Conservation (phyloP, 192 early-diverging fungal genomes). For the Piromyces finnis region DNA sequence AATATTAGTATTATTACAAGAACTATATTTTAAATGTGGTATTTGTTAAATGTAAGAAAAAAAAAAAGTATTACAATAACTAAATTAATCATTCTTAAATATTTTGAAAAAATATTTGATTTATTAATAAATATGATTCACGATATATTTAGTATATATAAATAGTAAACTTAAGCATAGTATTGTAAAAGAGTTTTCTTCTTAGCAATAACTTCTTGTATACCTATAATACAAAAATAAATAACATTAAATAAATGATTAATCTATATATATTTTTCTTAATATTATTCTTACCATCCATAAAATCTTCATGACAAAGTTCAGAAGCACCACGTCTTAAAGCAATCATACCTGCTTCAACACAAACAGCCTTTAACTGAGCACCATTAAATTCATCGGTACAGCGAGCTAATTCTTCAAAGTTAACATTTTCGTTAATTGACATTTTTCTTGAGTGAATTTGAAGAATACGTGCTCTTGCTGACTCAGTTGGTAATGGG, state of each 20-base stretch:
- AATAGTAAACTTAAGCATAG: constrained; percentile 1
- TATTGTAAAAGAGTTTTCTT: constrained; percentile 1
- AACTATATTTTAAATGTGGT: too few relatives aligned
- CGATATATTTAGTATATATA: constrained; percentile 4
- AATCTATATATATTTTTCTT: too few relatives aligned
- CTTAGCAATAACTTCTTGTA: not conserved
- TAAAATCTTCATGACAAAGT: constrained; percentile 91
- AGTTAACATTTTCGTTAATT: constrained; percentile 83
- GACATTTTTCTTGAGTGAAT: constrained; percentile 99
- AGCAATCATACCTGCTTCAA: constrained; percentile 97
- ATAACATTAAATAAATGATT: constrained; percentile 2
- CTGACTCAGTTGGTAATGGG: constrained; percentile 81
- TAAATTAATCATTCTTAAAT: too few relatives aligned
- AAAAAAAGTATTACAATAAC: too few relatives aligned
- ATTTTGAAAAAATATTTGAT: too few relatives aligned
- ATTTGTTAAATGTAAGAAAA: too few relatives aligned
- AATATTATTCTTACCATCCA: constrained; percentile 67
- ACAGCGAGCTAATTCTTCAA: constrained; percentile 81
- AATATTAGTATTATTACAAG: too few relatives aligned
- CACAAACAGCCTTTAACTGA: constrained; percentile 97
- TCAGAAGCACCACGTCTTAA: constrained; percentile 70
- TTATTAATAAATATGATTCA: constrained; percentile 3
- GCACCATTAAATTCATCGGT: constrained; percentile 99
- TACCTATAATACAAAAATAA: not conserved
- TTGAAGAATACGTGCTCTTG: constrained; percentile 83